phyloP scores from a whole-genome alignment of 768 basidiomycete species.

The Saitozyma podzolica region DNA sequence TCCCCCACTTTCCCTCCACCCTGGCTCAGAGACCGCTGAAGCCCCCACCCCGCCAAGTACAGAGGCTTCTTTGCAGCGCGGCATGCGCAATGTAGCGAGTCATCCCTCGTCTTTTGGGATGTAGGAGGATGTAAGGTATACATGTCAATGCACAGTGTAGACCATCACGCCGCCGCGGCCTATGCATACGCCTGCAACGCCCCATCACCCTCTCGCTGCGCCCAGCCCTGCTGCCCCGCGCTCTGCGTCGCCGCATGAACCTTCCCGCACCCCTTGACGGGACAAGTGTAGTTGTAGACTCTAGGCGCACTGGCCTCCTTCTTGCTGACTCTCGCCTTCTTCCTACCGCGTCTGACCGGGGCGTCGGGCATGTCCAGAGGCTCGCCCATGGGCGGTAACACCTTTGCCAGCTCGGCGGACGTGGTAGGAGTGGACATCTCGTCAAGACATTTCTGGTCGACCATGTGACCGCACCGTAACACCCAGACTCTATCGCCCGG shows the following conservation, averaged over 20 bases:
- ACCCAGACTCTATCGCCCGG: slow-evolving; percentile 39
- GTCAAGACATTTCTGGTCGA: slow-evolving; percentile 46
- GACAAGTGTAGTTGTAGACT: slow-evolving; percentile 43
- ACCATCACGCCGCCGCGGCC: too few relatives aligned
- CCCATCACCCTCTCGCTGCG: slow-evolving; percentile 23
- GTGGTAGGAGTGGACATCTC: slow-evolving; percentile 26
- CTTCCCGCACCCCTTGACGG: slow-evolving; percentile 38
- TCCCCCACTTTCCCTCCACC: too few relatives aligned
- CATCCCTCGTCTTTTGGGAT: too few relatives aligned
- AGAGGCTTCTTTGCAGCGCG: too few relatives aligned
- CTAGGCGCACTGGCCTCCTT: slow-evolving; percentile 12
- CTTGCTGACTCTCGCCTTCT: slow-evolving; percentile 8
- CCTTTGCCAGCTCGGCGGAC: not conserved
- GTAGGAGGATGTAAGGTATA: too few relatives aligned
- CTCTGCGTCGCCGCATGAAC: slow-evolving; percentile 32
- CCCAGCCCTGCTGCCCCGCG: slow-evolving; percentile 26
- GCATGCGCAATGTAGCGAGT: too few relatives aligned
- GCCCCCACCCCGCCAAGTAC: too few relatives aligned
- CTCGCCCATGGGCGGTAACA: too few relatives aligned
- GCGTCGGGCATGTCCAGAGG: not conserved
- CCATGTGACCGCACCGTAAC: slow-evolving; percentile 45
- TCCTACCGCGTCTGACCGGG: not conserved
- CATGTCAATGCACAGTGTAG: too few relatives aligned
- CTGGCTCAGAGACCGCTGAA: too few relatives aligned
- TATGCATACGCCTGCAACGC: slow-evolving; percentile 34